A percentile compares a stretch with the other conserved stretches of the same genome.
Conservation (phyloP, 306 rosid genomes). For the Vachellia pachyceras region DNA sequence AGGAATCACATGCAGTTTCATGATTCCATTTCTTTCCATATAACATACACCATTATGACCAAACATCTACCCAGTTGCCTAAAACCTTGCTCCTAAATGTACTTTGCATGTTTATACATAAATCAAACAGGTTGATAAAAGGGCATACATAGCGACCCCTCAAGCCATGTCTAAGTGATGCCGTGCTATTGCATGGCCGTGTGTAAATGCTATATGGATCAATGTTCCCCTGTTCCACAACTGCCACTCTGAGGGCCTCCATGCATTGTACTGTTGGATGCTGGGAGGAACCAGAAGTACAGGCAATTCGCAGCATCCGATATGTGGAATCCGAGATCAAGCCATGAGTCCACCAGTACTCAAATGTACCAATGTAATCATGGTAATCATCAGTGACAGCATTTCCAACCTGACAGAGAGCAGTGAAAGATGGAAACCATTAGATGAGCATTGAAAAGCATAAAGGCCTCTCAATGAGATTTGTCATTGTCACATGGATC, state of each 20-base stretch:
- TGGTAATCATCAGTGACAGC: slow-evolving; percentile 82
- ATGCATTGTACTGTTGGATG: slow-evolving; percentile 66
- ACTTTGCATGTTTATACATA: neutral
- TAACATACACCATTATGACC: slow-evolving; percentile 3
- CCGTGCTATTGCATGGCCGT: slow-evolving; percentile 57
- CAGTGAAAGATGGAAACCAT: slow-evolving; percentile 32
- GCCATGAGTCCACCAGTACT: slow-evolving; percentile 84
- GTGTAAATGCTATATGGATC: slow-evolving; percentile 80
- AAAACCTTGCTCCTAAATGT: slow-evolving; percentile 5
- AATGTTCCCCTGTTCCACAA: slow-evolving; percentile 65
- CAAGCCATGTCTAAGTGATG: slow-evolving; percentile 62
- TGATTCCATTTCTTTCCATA: neutral
- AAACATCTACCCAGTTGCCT: slow-evolving; percentile 20
- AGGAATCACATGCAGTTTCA: slow-evolving; percentile 13
- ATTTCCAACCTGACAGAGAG: slow-evolving; percentile 68
- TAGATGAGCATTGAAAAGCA: slow-evolving; percentile 21
- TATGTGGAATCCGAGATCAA: slow-evolving; percentile 76
- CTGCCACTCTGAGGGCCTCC: slow-evolving; percentile 53
- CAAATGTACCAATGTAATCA: slow-evolving; percentile 71
- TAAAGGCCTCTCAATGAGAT: neutral
- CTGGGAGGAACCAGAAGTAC: slow-evolving; percentile 59
- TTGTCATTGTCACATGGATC: neutral
- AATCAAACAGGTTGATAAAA: slow-evolving; percentile 19
- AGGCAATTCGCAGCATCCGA: slow-evolving; percentile 44
- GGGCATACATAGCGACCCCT: slow-evolving; percentile 85